A percentile compares a stretch with the other conserved stretches of the same genome.
These are phyloP conservation scores for Eucalyptus tenuipes DNA, from an alignment of 345 rosid species.

Conservation along the genomic window DNA sequence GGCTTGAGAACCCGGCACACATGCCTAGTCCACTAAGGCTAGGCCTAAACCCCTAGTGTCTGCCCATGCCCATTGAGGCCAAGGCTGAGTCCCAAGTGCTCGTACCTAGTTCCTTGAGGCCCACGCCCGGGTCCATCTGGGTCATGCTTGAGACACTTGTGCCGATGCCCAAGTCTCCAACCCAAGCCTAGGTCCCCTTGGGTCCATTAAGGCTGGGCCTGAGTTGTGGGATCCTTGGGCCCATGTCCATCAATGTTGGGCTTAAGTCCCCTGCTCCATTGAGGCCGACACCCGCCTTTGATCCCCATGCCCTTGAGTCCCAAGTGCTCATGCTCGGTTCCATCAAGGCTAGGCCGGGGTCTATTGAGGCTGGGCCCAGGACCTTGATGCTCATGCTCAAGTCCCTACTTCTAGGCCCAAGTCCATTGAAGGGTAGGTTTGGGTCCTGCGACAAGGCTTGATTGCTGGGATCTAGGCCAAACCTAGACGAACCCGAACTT, in stretches of 20 bases:
- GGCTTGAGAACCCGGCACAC: accelerated
- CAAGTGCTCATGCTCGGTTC: neutral
- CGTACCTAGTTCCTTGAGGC: accelerated
- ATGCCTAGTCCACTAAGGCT: neutral
- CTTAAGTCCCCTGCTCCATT: neutral
- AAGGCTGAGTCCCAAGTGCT: neutral
- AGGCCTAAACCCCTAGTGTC: too few species aligned
- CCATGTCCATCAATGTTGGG: neutral
- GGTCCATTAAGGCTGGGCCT: neutral
- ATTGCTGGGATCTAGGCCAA: accelerated
- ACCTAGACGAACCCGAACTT: neutral
- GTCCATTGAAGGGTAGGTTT: neutral
- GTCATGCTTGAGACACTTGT: neutral
- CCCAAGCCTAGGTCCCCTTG: accelerated
- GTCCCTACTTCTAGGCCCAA: neutral
- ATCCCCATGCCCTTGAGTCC: neutral
- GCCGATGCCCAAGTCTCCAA: accelerated
- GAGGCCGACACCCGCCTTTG: accelerated
- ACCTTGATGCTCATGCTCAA: too few species aligned
- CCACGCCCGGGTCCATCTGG: accelerated
- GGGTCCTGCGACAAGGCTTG: accelerated
- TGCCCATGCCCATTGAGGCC: neutral
- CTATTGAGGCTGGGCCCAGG: too few species aligned
- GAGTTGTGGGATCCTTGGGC: neutral
- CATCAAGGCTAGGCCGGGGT: accelerated